These are phyloP conservation scores for Syncephalastrum monosporum DNA, from an alignment of 371 early-diverging fungal genomes.

Conservation along the genomic window DNA sequence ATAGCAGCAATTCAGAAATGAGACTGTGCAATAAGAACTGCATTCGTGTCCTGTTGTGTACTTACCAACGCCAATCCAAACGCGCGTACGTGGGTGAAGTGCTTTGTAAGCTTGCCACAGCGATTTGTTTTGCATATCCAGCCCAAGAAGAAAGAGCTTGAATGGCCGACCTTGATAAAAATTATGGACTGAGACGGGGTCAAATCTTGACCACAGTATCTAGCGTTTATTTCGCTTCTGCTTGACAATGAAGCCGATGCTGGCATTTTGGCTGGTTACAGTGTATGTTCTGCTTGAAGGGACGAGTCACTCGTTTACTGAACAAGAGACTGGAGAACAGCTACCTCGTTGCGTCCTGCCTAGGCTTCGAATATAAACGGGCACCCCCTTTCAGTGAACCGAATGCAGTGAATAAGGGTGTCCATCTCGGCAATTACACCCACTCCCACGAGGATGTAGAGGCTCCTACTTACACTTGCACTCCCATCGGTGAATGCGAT, in stretches of 20 bases:
- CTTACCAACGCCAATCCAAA: conserved; percentile 42
- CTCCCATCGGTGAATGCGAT: conserved; percentile 41
- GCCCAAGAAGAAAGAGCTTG: conserved; percentile 1
- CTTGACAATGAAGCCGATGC: too few species aligned
- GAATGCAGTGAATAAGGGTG: neutral
- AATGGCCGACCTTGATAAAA: too few species aligned
- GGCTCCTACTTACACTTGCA: conserved; percentile 40
- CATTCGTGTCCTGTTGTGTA: neutral
- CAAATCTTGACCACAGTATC: too few species aligned
- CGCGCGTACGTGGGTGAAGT: conserved; percentile 38
- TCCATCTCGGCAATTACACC: conserved; percentile 41
- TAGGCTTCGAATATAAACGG: conserved; percentile 8
- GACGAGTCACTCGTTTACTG: too few species aligned
- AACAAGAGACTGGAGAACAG: too few species aligned
- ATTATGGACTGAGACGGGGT: too few species aligned
- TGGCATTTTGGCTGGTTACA: too few species aligned
- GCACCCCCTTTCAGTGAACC: conserved; percentile 15
- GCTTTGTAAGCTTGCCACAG: conserved; percentile 51
- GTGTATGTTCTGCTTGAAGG: too few species aligned
- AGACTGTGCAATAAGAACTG: neutral
- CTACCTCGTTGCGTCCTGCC: neutral
- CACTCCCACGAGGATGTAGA: conserved; percentile 45
- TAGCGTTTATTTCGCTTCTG: too few species aligned
- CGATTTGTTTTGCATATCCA: conserved; percentile 47
- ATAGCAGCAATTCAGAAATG: neutral